Evolutionary conservation across 2,329 filamentous ascomycete genomes (phyloP), one percentile per base, ranked within the genome.

Genomic region (Colletotrichum sp.): DNA sequence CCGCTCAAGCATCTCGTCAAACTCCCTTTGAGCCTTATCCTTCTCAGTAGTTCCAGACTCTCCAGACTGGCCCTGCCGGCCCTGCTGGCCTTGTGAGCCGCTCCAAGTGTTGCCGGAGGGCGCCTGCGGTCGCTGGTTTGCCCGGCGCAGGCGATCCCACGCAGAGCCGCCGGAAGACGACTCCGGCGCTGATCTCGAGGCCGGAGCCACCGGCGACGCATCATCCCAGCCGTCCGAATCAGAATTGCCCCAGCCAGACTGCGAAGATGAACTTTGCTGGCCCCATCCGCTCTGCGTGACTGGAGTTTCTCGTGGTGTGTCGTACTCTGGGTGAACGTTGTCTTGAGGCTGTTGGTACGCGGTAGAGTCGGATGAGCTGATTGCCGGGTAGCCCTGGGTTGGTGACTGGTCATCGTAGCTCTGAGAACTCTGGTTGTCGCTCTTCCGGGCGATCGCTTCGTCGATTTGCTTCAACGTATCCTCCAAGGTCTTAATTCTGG

Each of bases 11-110:
- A 90, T 82, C 24, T 82, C 82, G 74, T 90, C 89, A 77, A 90
- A 90, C 34, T 90, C 88, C 73, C 82, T 85, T 73, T 90, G 89
- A 8, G 89, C 88, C 76, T 88, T 84, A 10, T 84, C 83, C 79
- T 85, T 89, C 58, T 83, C 84, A 18, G 82, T 79, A 5, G 79
- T 77, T 6, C 81, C 79, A 78, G 80, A 43, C 61, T 81, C 78
- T 75, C 77, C 80, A 66, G 78, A 73, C 55, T 69, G 70, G n/a
- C 34, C 30, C 60, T 66, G 52, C 43, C 71, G 76, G 52, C 48
- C 52, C 60, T 66, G 52, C 43, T 73, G 76, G 52, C 64, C 56
- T 56, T 71, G 73, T n/a, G 58, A 62, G 9, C 58, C 58, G 18
- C 32, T 32, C 68, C 38, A 34, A 18, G 28, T 24, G 32, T 38